A percentile compares a stretch with the other conserved stretches of the same genome.
phyloP scores from a whole-genome alignment of 2,329 filamentous ascomycete genomes.

The Trichoderma guizhouense region DNA sequence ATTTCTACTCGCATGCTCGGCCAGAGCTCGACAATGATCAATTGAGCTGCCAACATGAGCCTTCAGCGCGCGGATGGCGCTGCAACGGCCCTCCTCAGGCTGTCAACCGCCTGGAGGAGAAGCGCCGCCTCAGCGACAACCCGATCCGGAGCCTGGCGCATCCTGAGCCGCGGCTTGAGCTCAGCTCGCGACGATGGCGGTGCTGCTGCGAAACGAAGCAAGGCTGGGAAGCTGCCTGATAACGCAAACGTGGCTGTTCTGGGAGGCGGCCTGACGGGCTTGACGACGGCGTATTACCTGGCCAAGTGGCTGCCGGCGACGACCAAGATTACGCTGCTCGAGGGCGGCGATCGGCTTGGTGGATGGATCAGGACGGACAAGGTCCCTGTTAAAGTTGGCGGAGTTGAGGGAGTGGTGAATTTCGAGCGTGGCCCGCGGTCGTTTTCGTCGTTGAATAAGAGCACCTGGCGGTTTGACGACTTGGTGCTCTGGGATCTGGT shows the following conservation, averaged over 20 bases:
- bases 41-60: slow-evolving; percentile 32
- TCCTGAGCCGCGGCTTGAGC: not conserved
- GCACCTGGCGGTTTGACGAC: slow-evolving; percentile 51
- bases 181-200: not conserved
- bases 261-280: slow-evolving; percentile 79
- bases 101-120: slow-evolving; percentile 22
- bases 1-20: not conserved
- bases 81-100: slow-evolving; percentile 28
- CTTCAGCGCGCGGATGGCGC: slow-evolving; percentile 28
- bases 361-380: slow-evolving; percentile 77
- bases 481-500: slow-evolving; percentile 70
- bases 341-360: slow-evolving; percentile 65
- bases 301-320: slow-evolving; percentile 60
- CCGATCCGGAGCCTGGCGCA: not conserved
- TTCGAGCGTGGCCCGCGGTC: slow-evolving; percentile 86
- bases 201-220: not conserved
- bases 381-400: slow-evolving; percentile 55
- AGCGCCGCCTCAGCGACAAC: slow-evolving; percentile 1
- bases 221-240: not conserved
- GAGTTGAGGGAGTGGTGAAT: slow-evolving; percentile 54
- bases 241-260: slow-evolving; percentile 58
- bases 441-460: slow-evolving; percentile 53
- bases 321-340: slow-evolving; percentile 76
- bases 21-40: slow-evolving; percentile 25
- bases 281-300: slow-evolving; percentile 75